Evolutionary conservation across 805 yeast species (phyloP), one percentile per base, ranked within the genome.

Genomic region (Candida manassasensis): DNA sequence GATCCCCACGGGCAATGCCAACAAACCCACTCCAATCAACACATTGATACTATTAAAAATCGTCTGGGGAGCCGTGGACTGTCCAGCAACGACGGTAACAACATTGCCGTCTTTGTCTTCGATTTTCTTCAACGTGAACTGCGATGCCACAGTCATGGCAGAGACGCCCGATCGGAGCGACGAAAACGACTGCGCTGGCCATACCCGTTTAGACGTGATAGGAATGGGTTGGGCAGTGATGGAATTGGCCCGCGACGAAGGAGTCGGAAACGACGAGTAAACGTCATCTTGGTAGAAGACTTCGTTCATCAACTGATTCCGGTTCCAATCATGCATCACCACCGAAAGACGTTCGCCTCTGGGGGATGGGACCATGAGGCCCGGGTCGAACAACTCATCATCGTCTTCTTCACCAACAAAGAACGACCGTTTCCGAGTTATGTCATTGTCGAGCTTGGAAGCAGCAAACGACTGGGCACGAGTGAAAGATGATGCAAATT

Each of bases 41-140:
- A 77, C 77, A 50, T 81, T 81, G 36, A 81, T 78, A 1, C 89
- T 79, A 47, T 84, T 84, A 66, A 84, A 82, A 4, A 81, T 62
- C 0, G 94, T 84, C 52, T 84, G 94, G 1, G 84, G 80, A 8
- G 79, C 81, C 0, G 86, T 81, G 3, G 95, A 84, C 54, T 83
- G 87, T 27, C 95, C 95, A 2, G 82, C 84, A 33, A 82, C 62
- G 40, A 84, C 77, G 2, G 89, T 81, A 27, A 82, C 72, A 3
- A 79, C 63, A 38, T 77, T 75, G 4, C 95, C 95, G 44, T 80
- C 79, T 37, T 69, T 61, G 37, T 79, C 82, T 52, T 84, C 93
- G 15, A 84, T 75, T 49, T 74, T 75, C 48, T 75, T 75, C 38
- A 81, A 55, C 32, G 73, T 68, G 35, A 81, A 53, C 8, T 78